Percentiles rank a stretch among this genome's conserved stretches.
Conservation (phyloP, 352 stramenopile species). For the Phytophthora europaea region DNA sequence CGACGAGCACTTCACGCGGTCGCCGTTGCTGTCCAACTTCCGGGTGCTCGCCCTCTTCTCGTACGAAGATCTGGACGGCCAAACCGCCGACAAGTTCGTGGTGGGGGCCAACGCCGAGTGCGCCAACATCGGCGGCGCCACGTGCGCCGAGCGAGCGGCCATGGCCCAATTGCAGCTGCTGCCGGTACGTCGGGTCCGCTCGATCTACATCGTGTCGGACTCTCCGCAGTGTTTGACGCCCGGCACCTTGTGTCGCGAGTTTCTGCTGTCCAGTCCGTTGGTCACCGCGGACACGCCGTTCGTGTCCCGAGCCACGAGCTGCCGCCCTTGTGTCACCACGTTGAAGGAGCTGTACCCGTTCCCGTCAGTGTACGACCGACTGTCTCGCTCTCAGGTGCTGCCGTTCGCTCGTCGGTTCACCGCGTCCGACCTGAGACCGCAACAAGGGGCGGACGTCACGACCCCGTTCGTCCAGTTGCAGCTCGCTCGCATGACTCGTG, state of each 20-base stretch:
- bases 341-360: constrained; percentile 86
- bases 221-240: constrained; percentile 80
- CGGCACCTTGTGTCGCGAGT: constrained; percentile 91
- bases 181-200: constrained; percentile 54
- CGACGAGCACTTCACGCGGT: constrained; percentile 43
- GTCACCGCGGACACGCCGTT: constrained; percentile 66
- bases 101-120: constrained; percentile 90
- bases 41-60: constrained; percentile 63
- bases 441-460: constrained; percentile 4
- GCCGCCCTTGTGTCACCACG: constrained; percentile 61
- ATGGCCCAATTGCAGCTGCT: constrained; percentile 84
- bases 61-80: constrained; percentile 64
- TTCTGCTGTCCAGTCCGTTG: constrained; percentile 78
- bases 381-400: constrained; percentile 62
- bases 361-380: constrained; percentile 82
- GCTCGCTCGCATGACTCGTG: constrained; percentile 29
- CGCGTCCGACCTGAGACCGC: neutral
- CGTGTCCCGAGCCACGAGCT: constrained; percentile 68
- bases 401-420: constrained; percentile 36
- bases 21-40: constrained; percentile 57
- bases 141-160: constrained; percentile 90
- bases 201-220: constrained; percentile 91
- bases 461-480: constrained; percentile 47
- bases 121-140: constrained; percentile 82
- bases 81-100: constrained; percentile 54